Evolutionary conservation across 805 yeast genomes (phyloP).

Genomic region (Grigorovia humatica): DNA sequence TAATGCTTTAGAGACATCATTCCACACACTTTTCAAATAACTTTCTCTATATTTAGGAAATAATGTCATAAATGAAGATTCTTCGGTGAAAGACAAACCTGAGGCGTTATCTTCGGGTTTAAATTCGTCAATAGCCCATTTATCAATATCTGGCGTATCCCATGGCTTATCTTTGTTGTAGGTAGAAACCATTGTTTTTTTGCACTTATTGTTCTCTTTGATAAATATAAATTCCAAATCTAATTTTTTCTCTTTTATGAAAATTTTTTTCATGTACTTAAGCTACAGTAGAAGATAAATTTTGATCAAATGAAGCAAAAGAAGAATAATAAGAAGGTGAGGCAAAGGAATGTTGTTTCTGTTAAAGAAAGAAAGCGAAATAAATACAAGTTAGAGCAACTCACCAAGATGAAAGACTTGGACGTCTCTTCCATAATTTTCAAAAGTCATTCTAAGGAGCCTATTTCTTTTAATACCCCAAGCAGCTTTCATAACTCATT

Average conservation of each 20-base stretch:
- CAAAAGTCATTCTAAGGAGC: background rate
- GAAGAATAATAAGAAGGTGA: background rate
- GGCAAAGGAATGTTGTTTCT: slow-evolving; percentile 7
- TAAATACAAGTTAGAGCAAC: slow-evolving; percentile 15
- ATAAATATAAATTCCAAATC: too few relatives aligned
- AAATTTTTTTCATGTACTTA: background rate
- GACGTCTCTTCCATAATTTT: slow-evolving; percentile 1
- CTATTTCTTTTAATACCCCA: background rate
- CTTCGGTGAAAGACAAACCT: slow-evolving; percentile 89
- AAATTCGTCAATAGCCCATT: slow-evolving; percentile 86
- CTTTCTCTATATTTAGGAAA: slow-evolving; percentile 95
- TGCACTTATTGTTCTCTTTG: background rate
- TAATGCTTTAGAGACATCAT: slow-evolving; percentile 76
- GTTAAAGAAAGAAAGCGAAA: slow-evolving; percentile 20
- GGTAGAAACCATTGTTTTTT: slow-evolving; percentile 70
- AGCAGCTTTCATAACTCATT: slow-evolving; percentile 7
- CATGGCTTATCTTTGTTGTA: slow-evolving; percentile 94
- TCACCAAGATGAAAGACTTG: slow-evolving; percentile 12
- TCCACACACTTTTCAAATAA: slow-evolving; percentile 84
- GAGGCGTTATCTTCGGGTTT: slow-evolving; percentile 79
- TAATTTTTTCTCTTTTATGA: background rate
- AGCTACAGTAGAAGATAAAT: background rate
- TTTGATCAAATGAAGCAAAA: background rate
- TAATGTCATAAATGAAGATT: slow-evolving; percentile 85
- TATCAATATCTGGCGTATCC: slow-evolving; percentile 92